Conservation (phyloP, 2,329 filamentous ascomycete species). For the Paecilomyces sp. region DNA sequence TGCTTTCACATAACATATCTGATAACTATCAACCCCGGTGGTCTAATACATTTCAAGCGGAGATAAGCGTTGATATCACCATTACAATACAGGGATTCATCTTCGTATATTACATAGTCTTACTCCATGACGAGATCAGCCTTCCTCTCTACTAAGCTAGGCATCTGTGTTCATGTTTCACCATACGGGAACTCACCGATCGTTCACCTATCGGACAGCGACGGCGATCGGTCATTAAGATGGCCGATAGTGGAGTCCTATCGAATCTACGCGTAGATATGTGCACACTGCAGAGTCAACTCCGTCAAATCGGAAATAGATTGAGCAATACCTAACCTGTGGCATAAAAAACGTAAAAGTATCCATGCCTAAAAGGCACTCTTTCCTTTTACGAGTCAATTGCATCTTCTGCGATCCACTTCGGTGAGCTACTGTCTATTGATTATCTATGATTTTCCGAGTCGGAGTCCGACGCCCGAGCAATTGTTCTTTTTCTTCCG, state of each 20-base stretch:
- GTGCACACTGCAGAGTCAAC: too few relatives aligned
- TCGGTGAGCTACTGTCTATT: not conserved
- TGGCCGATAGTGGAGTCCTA: not conserved
- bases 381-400: too few relatives aligned
- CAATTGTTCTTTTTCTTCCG: not conserved
- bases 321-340: too few relatives aligned
- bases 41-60: not conserved
- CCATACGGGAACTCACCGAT: not conserved
- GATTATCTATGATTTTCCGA: not conserved
- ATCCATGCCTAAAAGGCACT: too few relatives aligned
- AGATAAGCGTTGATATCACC: too few relatives aligned
- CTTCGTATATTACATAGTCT: too few relatives aligned
- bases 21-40: not conserved
- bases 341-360: too few relatives aligned
- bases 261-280: too few relatives aligned
- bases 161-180: not conserved
- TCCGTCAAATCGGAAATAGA: too few relatives aligned
- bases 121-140: too few relatives aligned
- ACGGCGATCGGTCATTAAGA: not conserved
- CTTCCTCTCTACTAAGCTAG: not conserved
- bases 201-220: not conserved
- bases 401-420: not conserved
- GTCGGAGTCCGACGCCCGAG: not conserved
- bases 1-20: too few relatives aligned
- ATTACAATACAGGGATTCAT: too few relatives aligned